Evolutionary conservation across 2,329 filamentous ascomycete genomes (phyloP), one percentile per base, ranked within the genome.

Genomic region (Diaporthe sp.): DNA sequence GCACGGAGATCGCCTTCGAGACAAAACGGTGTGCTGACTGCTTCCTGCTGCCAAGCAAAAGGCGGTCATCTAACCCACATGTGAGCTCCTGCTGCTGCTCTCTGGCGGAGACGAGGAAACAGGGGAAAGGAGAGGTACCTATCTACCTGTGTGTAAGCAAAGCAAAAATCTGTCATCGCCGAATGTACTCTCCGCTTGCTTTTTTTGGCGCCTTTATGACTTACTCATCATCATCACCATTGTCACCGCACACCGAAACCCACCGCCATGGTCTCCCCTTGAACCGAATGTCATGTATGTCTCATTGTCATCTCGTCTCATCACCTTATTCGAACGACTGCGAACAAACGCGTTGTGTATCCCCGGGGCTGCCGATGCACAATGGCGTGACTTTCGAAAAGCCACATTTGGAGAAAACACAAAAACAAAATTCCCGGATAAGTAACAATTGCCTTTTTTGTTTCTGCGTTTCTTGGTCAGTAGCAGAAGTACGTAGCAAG

Each of bases 21-120:
- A 68, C 64, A 68, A 68, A 38, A 68, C 64, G 64, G 64, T 40
- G 64, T 68, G 64, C 64, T 68, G 64, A 68, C 64, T 68, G 64
- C 47, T 68, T 68, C 47, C 64, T 54, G 64, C 64, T 22, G 64
- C 64, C 64, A 68, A 68, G 64, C 33, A 68, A 68, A 68, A 68
- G 64, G 64, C 64, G 64, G 64, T 54, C 64, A 68, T 68, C 47
- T 40, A 68, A 52, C 47, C 45, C 47, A 68, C 47, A 54, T 40
- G 61, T 38, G 40, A n/a, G n/a, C n/a, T n/a, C n/a, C n/a, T n/a
- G n/a, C n/a, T 19, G 13, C 47, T 19, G n/a, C 30, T 38, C 33
- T 33, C 33, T 38, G 30, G 22, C n/a, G 47, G 33, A 47, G 40
- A 28, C 47, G 45, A 25, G 15, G 15, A 4, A 17, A 7, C 19